Evolutionary conservation across 2,329 filamentous ascomycete species (phyloP), one percentile per base, ranked within the genome.

Genomic region (Fusarium napiforme): DNA sequence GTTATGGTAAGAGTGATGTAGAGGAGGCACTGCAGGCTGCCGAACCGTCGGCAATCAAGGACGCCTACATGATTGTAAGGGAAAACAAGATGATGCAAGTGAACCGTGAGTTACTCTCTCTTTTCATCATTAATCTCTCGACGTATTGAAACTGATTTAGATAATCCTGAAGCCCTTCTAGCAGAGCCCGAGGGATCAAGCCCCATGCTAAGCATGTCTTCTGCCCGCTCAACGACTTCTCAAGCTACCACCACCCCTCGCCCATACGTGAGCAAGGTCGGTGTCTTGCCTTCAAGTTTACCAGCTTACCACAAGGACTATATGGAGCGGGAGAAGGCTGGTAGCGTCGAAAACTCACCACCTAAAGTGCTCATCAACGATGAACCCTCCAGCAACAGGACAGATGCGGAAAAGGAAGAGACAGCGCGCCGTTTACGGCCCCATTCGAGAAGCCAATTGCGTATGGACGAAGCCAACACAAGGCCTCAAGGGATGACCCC

Each of bases 61-160:
- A 99, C 83, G 96, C 96, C 3, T 99, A 98, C 84, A 92, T 98
- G 84, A 99, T 99, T 81, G 94, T 99, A 32, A 91, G 96, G 60
- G 96, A 99, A 83, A 98, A 98, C 81, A 96, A 98, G 82, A 89
- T 98, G 81, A 98, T 98, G 95, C 93, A 95, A 81, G 92, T 92
- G 62, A 97, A 95, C 81, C 95, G 94, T 97, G 86, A 90, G 93
- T 90, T 55, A 53, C 21, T 36, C 12, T 60, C 12, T 67, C 32
- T 30, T 42, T 45, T 46, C 46, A 19, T 34, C 11, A 19, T 21
- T 32, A 21, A 19, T 21, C n/a, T 28, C 28, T 46, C 19, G 14
- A 81, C 79, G 36, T 81, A 71, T 77, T 81, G 60, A 79, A 46
- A 77, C 74, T 30, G 74, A 78, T 42, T 21, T 55, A 83, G 81